Evolutionary conservation across 371 early-diverging fungal genomes (phyloP), one percentile per base, ranked within the genome.

Genomic region (Fennellomyces sp.): DNA sequence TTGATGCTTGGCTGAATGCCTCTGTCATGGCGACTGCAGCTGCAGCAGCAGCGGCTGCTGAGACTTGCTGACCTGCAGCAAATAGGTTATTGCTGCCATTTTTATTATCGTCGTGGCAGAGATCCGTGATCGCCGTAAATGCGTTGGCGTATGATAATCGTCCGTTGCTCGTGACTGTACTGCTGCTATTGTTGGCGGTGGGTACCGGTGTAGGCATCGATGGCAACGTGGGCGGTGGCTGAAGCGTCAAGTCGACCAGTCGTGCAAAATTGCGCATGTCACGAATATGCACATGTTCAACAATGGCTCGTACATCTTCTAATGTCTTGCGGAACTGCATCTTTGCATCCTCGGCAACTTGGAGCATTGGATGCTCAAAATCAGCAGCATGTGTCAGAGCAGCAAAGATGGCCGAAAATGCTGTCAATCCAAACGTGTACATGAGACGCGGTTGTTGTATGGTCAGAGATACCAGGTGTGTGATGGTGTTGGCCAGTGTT

Each of bases 341-440:
- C 47, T 70, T 69, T n/a, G 76, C 70, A 12, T 68, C 68, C 25
- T 68, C 52, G 1, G 71, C 65, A 5, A 75, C 62, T 13, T 66
- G 68, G n/a, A 67, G 21, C 2, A 54, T 62, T 10, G 74, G 70
- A 53, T 70, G 69, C 12, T 73, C 66, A 31, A 78, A 67, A 60
- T 80, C 80, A 11, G 60, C 56, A 5, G 75, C 76, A 58, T 80
- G 80, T 0, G 75, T 72, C 5, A 80, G 52, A 2, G 80, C 75
- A 15, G 80, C 80, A 66, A 80, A 74, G 15, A 76, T 59, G 47
- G 66, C 76, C 6, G 76, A 72, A 23, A 74, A 74, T 6, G 75
- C 67, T 8, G 73, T 70, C 5, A 74, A 45, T 15, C 69, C 64
- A 58, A 63, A 74, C 11, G 65, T 73, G n/a, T 71, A 72, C 69